These are phyloP conservation scores for Rhodomyrtus tomentosa DNA, from an alignment of 345 rosid genomes.

Conservation along the genomic window DNA sequence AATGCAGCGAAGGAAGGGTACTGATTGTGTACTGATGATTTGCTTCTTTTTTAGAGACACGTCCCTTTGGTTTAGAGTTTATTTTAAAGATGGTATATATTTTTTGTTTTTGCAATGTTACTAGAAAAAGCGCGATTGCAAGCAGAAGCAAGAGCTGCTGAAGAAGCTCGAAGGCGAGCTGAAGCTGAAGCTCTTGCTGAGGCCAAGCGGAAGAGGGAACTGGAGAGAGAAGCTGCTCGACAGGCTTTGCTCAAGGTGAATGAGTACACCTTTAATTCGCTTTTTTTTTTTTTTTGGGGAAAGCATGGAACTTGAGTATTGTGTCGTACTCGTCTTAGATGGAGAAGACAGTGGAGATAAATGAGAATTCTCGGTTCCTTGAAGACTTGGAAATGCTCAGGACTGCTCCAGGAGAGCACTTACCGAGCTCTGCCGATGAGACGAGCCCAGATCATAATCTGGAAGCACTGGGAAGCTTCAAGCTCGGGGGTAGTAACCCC, in stretches of 20 bases:
- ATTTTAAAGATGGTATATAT: not conserved
- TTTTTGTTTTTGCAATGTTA: not conserved
- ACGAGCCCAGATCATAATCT: slow-evolving; percentile 46
- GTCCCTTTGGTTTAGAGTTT: not conserved
- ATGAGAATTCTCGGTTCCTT: slow-evolving; percentile 75
- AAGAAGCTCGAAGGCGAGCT: slow-evolving; percentile 72
- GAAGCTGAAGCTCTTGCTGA: slow-evolving; percentile 87
- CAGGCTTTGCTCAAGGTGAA: slow-evolving; percentile 74
- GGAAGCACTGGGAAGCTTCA: slow-evolving; percentile 70
- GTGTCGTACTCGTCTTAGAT: slow-evolving; percentile 24
- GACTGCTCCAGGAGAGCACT: slow-evolving; percentile 41
- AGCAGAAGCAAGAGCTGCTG: slow-evolving; percentile 94
- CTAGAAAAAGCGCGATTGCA: slow-evolving; percentile 86
- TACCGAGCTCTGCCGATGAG: slow-evolving; percentile 56
- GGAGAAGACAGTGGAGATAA: slow-evolving; percentile 93
- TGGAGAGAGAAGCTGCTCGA: slow-evolving; percentile 91
- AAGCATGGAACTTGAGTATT: slow-evolving; percentile 5
- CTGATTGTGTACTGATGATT: slow-evolving; percentile 10
- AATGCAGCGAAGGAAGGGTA: slow-evolving; percentile 69
- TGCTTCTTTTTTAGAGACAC: not conserved
- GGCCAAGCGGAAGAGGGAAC: slow-evolving; percentile 74
- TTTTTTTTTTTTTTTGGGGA: not conserved
- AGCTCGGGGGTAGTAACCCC: slow-evolving; percentile 63
- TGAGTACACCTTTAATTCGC: not conserved
- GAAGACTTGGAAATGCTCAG: slow-evolving; percentile 91